These are phyloP conservation scores for Gamsiella multidivaricata DNA, from an alignment of 192 early-diverging fungal genomes.

Conservation along the genomic window DNA sequence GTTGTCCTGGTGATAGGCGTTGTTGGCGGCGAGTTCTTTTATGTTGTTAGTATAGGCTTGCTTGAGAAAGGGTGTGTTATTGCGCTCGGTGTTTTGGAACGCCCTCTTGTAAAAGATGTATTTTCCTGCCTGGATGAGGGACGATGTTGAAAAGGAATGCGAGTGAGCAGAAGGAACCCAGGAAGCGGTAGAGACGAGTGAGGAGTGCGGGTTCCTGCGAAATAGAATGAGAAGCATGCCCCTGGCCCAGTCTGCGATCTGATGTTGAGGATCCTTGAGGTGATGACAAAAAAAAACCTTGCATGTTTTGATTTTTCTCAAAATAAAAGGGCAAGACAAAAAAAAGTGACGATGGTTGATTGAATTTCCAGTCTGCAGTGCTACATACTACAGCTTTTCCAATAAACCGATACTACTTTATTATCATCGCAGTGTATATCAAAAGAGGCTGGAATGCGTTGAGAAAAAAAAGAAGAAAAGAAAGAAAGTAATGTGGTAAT, in stretches of 20 bases:
- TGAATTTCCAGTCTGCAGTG: no score
- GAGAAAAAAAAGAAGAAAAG: conserved; percentile 5
- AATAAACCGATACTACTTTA: no score
- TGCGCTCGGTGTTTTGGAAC: neutral
- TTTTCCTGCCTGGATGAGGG: conserved; percentile 3
- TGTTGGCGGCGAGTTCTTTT: conserved; percentile 4
- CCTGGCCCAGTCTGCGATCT: neutral
- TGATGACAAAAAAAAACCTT: neutral
- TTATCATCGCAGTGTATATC: no score
- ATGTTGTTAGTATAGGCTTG: conserved; percentile 12
- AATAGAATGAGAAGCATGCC: conserved; percentile 32
- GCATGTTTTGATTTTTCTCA: neutral
- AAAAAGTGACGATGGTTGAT: no score
- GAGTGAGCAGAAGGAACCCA: neutral
- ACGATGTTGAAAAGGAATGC: conserved; percentile 13
- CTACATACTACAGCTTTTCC: no score
- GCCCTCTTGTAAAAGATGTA: conserved; percentile 11
- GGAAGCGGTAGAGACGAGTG: conserved; percentile 2
- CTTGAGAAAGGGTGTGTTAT: conserved; percentile 43
- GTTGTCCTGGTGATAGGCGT: neutral
- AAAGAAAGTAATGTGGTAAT: no score
- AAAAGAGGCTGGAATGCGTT: neutral
- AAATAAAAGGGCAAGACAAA: neutral
- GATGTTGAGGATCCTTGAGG: no score
- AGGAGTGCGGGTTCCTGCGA: conserved; percentile 15